phyloP scores from a whole-genome alignment of 2,329 filamentous ascomycete species.

The Raffaelea arxii region DNA sequence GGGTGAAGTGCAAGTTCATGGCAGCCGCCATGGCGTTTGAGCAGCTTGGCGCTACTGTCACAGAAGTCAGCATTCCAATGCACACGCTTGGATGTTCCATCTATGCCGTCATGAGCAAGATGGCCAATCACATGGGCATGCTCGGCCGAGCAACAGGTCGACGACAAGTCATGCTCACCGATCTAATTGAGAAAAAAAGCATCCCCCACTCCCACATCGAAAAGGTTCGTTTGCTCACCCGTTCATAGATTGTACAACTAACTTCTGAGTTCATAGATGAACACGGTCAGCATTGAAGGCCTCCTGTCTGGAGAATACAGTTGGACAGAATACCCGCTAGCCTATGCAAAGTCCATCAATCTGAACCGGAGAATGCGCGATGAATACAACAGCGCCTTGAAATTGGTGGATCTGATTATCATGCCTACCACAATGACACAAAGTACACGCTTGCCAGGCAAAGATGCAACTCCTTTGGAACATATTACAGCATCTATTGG shows the following conservation, averaged over 20 bases:
- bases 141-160: conserved; percentile 17
- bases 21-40: conserved; percentile 17
- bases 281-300: conserved; percentile 15
- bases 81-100: conserved; percentile 15
- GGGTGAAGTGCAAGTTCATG: conserved; percentile 15
- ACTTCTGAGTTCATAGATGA: no score
- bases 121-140: conserved; percentile 22
- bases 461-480: conserved; percentile 8
- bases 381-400: conserved; percentile 23
- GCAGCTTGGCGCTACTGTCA: conserved; percentile 18
- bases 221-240: no score
- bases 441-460: conserved; percentile 7
- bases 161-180: conserved; percentile 14
- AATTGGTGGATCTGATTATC: conserved; percentile 27
- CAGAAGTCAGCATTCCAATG: conserved; percentile 18
- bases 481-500: conserved; percentile 5
- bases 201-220: conserved; percentile 8
- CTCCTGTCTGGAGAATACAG: conserved; percentile 30
- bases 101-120: conserved; percentile 17
- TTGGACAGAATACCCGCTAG: conserved; percentile 21
- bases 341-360: conserved; percentile 30
- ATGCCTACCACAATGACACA: conserved; percentile 24
- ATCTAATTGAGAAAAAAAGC: conserved; percentile 8
- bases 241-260: no score
- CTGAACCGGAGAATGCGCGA: conserved; percentile 26